These are phyloP conservation scores for Cercospora beticola DNA, from an alignment of 2,329 filamentous ascomycete genomes.

Conservation along the genomic window DNA sequence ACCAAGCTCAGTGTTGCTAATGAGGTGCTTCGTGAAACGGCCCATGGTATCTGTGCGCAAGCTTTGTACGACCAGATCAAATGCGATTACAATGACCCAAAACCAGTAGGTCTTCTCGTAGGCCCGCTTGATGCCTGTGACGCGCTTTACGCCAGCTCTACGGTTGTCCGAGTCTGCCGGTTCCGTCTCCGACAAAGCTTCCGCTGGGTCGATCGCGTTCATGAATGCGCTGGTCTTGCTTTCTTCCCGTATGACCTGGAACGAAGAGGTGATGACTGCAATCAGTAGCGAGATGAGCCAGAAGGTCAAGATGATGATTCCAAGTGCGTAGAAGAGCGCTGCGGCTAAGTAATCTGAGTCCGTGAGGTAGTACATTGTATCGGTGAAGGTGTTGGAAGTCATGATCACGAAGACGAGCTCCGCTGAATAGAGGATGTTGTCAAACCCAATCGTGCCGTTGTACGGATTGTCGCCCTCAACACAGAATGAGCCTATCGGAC, in stretches of 20 bases:
- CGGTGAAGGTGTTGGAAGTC: slow-evolving; percentile 95
- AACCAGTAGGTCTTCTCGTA: slow-evolving; percentile 73
- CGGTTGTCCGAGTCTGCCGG: not conserved
- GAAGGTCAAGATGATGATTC: slow-evolving; percentile 87
- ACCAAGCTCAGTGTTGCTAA: slow-evolving; percentile 69
- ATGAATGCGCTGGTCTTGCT: slow-evolving; percentile 93
- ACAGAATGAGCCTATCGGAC: slow-evolving; percentile 79
- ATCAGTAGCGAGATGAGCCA: slow-evolving; percentile 95
- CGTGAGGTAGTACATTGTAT: slow-evolving; percentile 90
- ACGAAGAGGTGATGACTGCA: slow-evolving; percentile 96
- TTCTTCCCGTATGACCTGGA: slow-evolving; percentile 96
- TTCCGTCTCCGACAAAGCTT: slow-evolving; percentile 24
- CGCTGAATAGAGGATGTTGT: slow-evolving; percentile 88
- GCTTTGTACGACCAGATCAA: slow-evolving; percentile 76
- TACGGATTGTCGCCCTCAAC: slow-evolving; percentile 76
- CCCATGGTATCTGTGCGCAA: slow-evolving; percentile 76
- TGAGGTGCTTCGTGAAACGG: slow-evolving; percentile 58
- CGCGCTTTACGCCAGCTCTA: slow-evolving; percentile 31
- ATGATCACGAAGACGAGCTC: slow-evolving; percentile 97
- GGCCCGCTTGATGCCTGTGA: slow-evolving; percentile 61
- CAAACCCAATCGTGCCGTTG: slow-evolving; percentile 86
- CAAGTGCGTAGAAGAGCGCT: slow-evolving; percentile 70
- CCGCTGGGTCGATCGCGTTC: slow-evolving; percentile 57
- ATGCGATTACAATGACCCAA: slow-evolving; percentile 79
- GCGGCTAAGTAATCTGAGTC: slow-evolving; percentile 87